phyloP scores from a whole-genome alignment of 257 asterid genomes.

The Orobanche coerulescens region DNA sequence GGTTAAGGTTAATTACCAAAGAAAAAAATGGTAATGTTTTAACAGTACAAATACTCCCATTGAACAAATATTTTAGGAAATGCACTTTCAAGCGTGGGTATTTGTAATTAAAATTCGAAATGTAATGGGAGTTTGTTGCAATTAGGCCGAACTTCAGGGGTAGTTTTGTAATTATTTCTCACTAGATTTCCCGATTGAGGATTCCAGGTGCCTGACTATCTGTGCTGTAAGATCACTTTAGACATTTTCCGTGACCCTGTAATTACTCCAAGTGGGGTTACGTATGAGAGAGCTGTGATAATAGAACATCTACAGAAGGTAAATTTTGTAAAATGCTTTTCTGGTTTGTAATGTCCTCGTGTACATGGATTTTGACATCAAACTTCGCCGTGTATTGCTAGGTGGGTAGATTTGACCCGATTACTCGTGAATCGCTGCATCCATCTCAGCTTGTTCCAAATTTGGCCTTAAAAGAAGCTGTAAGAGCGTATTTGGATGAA shows the following conservation, averaged over 20 bases:
- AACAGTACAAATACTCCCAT: no score
- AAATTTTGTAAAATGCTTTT: slow-evolving; percentile 1
- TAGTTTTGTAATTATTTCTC: neutral
- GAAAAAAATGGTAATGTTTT: neutral
- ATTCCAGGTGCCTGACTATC: slow-evolving; percentile 74
- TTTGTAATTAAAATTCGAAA: neutral
- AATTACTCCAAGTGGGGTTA: slow-evolving; percentile 80
- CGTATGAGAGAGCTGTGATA: slow-evolving; percentile 87
- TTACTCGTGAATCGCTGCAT: slow-evolving; percentile 62
- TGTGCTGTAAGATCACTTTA: slow-evolving; percentile 75
- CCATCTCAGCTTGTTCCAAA: slow-evolving; percentile 66
- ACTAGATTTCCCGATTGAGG: neutral
- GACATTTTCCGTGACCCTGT: slow-evolving; percentile 92
- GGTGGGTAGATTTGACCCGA: slow-evolving; percentile 87
- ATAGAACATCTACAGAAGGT: slow-evolving; percentile 75
- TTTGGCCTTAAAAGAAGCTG: slow-evolving; percentile 91
- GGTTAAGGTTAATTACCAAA: neutral
- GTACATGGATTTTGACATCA: slow-evolving; percentile 15
- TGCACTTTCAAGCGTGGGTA: no score
- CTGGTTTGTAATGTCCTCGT: neutral
- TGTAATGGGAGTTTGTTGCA: neutral
- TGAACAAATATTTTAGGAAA: no score
- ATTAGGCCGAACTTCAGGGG: neutral
- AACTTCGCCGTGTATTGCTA: slow-evolving; percentile 15
- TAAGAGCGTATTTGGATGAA: slow-evolving; percentile 48